A percentile compares a stretch with the other conserved stretches of the same genome.
These are phyloP conservation scores for Physaria fendleri DNA, from an alignment of 345 rosid genomes.

Conservation along the genomic window DNA sequence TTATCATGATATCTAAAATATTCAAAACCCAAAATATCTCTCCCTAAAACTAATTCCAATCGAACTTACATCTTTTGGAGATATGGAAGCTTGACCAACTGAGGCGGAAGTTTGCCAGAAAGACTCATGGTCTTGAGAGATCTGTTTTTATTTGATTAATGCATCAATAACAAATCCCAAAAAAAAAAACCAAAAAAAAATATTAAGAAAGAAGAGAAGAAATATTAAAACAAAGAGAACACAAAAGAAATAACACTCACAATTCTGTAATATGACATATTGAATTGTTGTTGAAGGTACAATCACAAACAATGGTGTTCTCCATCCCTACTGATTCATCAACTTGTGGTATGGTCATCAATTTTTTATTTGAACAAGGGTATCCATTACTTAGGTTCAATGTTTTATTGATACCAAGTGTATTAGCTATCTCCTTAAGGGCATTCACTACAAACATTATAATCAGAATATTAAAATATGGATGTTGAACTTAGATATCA, in stretches of 20 bases:
- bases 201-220: not conserved
- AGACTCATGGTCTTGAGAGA: not conserved
- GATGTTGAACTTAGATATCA: too few relatives aligned
- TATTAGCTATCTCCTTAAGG: not conserved
- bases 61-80: not conserved
- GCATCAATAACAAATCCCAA: too few relatives aligned
- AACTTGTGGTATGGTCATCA: not conserved
- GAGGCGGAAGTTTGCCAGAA: constrained; percentile 8
- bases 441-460: too few relatives aligned
- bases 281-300: not conserved
- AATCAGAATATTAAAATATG: too few relatives aligned
- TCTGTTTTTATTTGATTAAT: not conserved
- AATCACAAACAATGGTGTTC: not conserved
- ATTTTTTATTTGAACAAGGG: not conserved
- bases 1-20: too few relatives aligned
- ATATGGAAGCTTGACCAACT: constrained; percentile 1
- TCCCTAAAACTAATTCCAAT: too few relatives aligned
- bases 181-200: too few relatives aligned
- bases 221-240: not conserved
- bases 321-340: not conserved
- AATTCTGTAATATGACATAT: constrained; percentile 12
- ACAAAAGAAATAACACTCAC: constrained; percentile 1
- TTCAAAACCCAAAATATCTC: too few relatives aligned
- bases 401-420: constrained; percentile 11
- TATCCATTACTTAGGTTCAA: not conserved